A percentile compares a stretch with the other conserved stretches of the same genome.
Evolutionary conservation across 805 yeast genomes (phyloP).

Genomic region (Schwanniomyces sp.): DNA sequence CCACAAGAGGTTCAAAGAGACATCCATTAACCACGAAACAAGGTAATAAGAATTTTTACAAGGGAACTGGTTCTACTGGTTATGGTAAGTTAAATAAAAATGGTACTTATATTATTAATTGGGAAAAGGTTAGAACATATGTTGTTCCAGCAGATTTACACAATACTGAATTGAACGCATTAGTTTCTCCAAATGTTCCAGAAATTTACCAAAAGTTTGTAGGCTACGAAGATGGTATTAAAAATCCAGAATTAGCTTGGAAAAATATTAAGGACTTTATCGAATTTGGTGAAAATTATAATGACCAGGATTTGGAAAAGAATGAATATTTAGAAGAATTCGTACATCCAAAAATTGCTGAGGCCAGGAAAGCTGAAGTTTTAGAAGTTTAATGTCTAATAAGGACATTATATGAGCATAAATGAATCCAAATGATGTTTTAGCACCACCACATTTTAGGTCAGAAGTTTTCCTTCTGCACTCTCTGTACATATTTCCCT

Average conservation of each 20-base stretch:
- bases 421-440: neutral
- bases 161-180: conserved; percentile 56
- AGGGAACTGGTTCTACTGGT: conserved; percentile 96
- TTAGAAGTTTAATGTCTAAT: conserved; percentile 2
- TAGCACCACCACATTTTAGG: neutral
- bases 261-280: conserved; percentile 74
- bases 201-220: conserved; percentile 63
- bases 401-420: neutral
- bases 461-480: neutral
- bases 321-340: conserved; percentile 35
- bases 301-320: conserved; percentile 34
- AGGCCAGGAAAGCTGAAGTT: conserved; percentile 14
- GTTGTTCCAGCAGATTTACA: conserved; percentile 65
- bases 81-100: conserved; percentile 74
- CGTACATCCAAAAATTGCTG: conserved; percentile 26
- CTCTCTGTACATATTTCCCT: neutral
- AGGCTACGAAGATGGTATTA: conserved; percentile 71
- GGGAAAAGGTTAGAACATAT: conserved; percentile 86
- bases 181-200: conserved; percentile 75
- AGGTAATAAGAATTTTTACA: conserved; percentile 91
- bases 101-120: conserved; percentile 77
- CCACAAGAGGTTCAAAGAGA: conserved; percentile 82
- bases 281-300: conserved; percentile 62
- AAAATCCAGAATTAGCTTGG: conserved; percentile 71
- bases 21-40: conserved; percentile 84